A percentile compares a stretch with the other conserved stretches of the same genome.
Evolutionary conservation across 1,284 basidiomycete genomes (phyloP).

Genomic region (Marasmius oreades): DNA sequence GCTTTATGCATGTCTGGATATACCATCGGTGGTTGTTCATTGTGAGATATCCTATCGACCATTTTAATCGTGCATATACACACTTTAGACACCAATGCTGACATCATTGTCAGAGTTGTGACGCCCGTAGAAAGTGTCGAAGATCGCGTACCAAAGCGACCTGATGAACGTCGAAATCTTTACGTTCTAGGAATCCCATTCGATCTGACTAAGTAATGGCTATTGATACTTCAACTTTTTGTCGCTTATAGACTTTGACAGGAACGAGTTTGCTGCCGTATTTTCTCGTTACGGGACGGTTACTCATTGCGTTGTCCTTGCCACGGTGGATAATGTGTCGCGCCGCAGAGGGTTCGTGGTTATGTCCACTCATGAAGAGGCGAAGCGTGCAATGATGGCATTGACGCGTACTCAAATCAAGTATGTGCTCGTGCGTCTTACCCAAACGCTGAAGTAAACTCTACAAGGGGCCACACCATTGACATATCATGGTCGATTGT

Average conservation of each 20-base stretch:
- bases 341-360: slow-evolving; percentile 76
- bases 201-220: slow-evolving; percentile 64
- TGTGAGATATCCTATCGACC: slow-evolving; percentile 39
- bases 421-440: slow-evolving; percentile 31
- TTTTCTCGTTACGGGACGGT: slow-evolving; percentile 66
- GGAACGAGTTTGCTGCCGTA: slow-evolving; percentile 56
- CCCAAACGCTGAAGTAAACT: slow-evolving; percentile 7
- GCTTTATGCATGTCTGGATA: slow-evolving; percentile 66
- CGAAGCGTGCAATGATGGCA: slow-evolving; percentile 58
- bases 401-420: slow-evolving; percentile 67
- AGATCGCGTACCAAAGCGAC: slow-evolving; percentile 20
- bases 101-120: slow-evolving; percentile 23
- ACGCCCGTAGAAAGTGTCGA: slow-evolving; percentile 22
- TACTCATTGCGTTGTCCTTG: slow-evolving; percentile 70
- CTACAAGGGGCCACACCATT: slow-evolving; percentile 57
- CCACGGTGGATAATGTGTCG: slow-evolving; percentile 76
- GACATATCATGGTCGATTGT: slow-evolving; percentile 83
- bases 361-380: slow-evolving; percentile 68
- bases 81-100: slow-evolving; percentile 10
- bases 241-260: slow-evolving; percentile 21
- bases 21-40: slow-evolving; percentile 47
- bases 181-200: slow-evolving; percentile 79
- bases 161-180: slow-evolving; percentile 66
- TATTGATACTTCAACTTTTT: background rate
- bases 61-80: slow-evolving; percentile 19